These are phyloP conservation scores for Anisodus tanguticus DNA, from an alignment of 257 asterid genomes.

Conservation along the genomic window DNA sequence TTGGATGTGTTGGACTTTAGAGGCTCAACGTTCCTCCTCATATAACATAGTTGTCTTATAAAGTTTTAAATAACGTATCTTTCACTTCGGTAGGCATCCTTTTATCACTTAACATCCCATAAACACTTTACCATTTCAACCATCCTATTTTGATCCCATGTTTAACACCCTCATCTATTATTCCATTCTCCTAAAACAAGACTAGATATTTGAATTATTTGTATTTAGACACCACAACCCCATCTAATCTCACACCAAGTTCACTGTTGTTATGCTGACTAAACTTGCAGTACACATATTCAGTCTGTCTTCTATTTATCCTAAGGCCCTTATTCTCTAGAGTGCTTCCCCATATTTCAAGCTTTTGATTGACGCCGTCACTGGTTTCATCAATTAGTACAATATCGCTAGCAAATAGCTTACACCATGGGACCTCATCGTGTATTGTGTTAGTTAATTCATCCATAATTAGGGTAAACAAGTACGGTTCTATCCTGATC, in stretches of 20 bases:
- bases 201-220: slow-evolving; percentile 11
- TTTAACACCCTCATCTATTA: background rate
- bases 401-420: background rate
- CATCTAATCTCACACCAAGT: background rate
- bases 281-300: background rate
- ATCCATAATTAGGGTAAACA: background rate
- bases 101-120: background rate
- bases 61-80: background rate
- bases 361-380: background rate
- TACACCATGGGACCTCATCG: background rate
- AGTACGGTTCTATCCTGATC: background rate
- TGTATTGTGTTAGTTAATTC: slow-evolving; percentile 2
- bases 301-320: background rate
- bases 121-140: background rate
- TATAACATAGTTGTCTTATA: background rate
- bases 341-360: background rate
- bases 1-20: slow-evolving; percentile 8
- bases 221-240: background rate
- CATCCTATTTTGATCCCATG: background rate
- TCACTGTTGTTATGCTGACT: background rate
- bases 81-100: background rate
- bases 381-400: slow-evolving; percentile 20
- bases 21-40: background rate
- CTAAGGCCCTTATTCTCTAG: background rate
- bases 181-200: background rate